phyloP scores from a whole-genome alignment of 441 rosid genomes.

The Mallotus repandus region DNA sequence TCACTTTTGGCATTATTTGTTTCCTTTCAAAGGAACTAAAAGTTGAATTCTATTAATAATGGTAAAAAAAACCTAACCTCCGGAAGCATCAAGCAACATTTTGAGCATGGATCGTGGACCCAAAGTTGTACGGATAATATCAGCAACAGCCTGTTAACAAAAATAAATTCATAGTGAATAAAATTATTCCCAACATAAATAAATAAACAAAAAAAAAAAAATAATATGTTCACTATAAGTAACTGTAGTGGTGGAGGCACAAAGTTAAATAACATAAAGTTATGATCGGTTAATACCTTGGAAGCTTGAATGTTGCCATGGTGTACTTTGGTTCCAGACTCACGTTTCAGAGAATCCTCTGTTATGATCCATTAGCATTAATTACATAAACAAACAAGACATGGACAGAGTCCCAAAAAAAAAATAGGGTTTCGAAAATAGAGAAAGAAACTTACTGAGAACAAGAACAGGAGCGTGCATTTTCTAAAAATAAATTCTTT shows the following conservation, averaged over 20 bases:
- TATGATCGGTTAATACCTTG: slow-evolving; percentile 33
- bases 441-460: slow-evolving; percentile 43
- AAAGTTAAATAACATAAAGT: too few relatives aligned
- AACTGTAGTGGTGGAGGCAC: too few relatives aligned
- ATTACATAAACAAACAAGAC: background rate
- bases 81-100: slow-evolving; percentile 86
- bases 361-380: too few relatives aligned
- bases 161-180: background rate
- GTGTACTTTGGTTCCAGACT: slow-evolving; percentile 67
- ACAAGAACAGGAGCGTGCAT: slow-evolving; percentile 2
- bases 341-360: slow-evolving; percentile 84
- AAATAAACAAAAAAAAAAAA: background rate
- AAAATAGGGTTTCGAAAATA: background rate
- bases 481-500: too few relatives aligned
- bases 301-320: slow-evolving; percentile 63
- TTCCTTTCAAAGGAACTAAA: too few relatives aligned
- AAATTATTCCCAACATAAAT: background rate
- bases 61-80: slow-evolving; percentile 43
- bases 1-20: too few relatives aligned
- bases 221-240: slow-evolving; percentile 23
- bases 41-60: too few relatives aligned
- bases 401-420: too few relatives aligned
- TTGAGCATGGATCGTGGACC: slow-evolving; percentile 96
- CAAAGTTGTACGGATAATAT: slow-evolving; percentile 83
- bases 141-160: slow-evolving; percentile 72